Base-by-base conservation (phyloP, 2,329 filamentous ascomycete species). In the Paecilomyces formosus region DNA sequence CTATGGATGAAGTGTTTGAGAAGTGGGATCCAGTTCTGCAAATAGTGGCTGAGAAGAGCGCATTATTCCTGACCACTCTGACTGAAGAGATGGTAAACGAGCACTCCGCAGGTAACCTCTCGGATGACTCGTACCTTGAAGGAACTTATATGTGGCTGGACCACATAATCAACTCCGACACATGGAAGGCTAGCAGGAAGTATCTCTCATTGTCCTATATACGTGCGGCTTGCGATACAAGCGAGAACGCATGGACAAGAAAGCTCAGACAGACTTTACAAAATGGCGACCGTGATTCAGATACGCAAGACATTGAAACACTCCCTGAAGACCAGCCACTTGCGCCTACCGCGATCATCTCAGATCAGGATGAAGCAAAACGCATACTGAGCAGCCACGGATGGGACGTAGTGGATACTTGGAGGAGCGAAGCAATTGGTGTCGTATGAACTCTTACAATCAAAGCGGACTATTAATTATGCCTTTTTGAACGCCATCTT, bases 101-200 rank as follows among this genome's bases (percentile, higher is more conserved):
- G 11, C 65, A 81, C 57, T 70, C 70, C 1, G 66, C 68, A 53
- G 57, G 64, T 30, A 57, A 55, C 3, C 35, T 57, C 33, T 45
- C 61, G 50, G 57, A 66, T 58, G 67, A 76, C 60, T 66, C 73
- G 0, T 62, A 66, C 6, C 67, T 67, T 35, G 78, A 83, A 67
- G 78, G 73, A 1, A 56, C 79, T 31, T 79, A 73, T 60, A 67
- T 75, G 33, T 85, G 82, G 82, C 63, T 82, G 26, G 63, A 75
- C 8, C 79, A 82, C 63, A 70, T 84, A 9, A 63, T 81, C 26
- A 68, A 68, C 4, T 74, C 74, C 11, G 55, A 68, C 3, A 64
- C 67, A 1, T 81, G 76, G 77, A 63, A 64, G 11, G 62, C 62
- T 30, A 61, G 68, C 33, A 65, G 68, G 31, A 64, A 59, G 30